Evolutionary conservation across 768 basidiomycete genomes (phyloP).

Genomic region (Calocera cornea): DNA sequence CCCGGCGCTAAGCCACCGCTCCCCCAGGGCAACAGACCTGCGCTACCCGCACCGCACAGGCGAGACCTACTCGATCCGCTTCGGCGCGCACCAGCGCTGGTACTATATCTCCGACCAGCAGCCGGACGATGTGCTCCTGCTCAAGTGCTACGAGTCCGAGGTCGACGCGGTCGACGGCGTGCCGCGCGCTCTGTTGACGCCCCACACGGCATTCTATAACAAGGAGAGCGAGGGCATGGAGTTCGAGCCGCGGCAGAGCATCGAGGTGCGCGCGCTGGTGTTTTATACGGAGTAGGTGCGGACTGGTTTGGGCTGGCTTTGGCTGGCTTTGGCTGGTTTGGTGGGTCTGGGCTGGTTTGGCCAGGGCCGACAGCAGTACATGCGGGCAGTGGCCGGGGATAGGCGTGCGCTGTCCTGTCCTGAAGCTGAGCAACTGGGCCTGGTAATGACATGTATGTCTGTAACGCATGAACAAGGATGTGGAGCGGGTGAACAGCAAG

Average conservation of each 20-base stretch:
- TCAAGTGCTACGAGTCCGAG: conserved; percentile 29
- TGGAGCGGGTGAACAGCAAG: too few species aligned
- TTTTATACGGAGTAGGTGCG: conserved; percentile 26
- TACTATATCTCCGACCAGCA: conserved; percentile 27
- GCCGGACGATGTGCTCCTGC: conserved; percentile 6
- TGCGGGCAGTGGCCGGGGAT: too few species aligned
- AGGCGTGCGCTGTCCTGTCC: too few species aligned
- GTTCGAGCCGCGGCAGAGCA: conserved; percentile 33
- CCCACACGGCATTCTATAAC: conserved; percentile 51
- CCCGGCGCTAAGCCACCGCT: conserved; percentile 14
- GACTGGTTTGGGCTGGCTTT: too few species aligned
- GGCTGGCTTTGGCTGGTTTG: too few species aligned
- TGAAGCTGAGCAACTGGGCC: too few species aligned
- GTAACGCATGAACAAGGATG: too few species aligned
- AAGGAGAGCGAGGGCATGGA: conserved; percentile 38
- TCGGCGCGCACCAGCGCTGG: conserved; percentile 29
- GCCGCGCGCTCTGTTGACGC: conserved; percentile 42
- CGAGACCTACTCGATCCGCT: conserved; percentile 26
- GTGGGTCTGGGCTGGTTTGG: too few species aligned
- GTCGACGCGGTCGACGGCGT: conserved; percentile 26
- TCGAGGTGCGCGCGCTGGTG: conserved; percentile 34
- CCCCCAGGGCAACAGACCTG: conserved; percentile 12
- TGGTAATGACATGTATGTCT: too few species aligned
- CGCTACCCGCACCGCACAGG: conserved; percentile 28
- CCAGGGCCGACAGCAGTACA: too few species aligned